These are phyloP conservation scores for Ceratocystis papillata DNA, from an alignment of 2,329 filamentous ascomycete genomes.

Conservation along the genomic window DNA sequence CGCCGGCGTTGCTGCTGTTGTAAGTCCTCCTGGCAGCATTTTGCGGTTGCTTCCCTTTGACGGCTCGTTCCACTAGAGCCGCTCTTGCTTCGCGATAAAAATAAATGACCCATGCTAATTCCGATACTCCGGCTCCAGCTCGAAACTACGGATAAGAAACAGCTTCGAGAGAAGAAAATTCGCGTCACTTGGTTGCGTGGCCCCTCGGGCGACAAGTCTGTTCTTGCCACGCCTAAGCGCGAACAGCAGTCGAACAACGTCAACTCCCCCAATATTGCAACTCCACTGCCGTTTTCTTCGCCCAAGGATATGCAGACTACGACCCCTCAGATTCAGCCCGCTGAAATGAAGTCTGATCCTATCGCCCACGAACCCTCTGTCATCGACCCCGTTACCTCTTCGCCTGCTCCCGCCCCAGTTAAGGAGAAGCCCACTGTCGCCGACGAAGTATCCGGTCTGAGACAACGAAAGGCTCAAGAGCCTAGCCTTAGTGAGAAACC, in stretches of 20 bases:
- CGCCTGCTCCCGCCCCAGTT: constrained; percentile 10
- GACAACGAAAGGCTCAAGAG: constrained; percentile 20
- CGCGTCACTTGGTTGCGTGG: constrained; percentile 68
- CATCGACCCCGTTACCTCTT: constrained; percentile 37
- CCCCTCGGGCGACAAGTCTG: constrained; percentile 32
- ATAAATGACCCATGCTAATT: constrained; percentile 17
- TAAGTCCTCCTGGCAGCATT: constrained; percentile 39
- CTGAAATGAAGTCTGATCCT: constrained; percentile 17
- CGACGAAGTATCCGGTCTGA: constrained; percentile 19
- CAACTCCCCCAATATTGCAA: constrained; percentile 30
- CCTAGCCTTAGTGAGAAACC: constrained; percentile 14
- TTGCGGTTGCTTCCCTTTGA: neutral
- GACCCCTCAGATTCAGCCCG: constrained; percentile 28
- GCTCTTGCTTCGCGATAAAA: neutral
- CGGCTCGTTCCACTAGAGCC: neutral
- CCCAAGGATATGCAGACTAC: constrained; percentile 32
- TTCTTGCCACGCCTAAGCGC: constrained; percentile 25
- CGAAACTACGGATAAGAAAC: constrained; percentile 63
- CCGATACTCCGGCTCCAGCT: constrained; percentile 45
- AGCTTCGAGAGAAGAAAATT: constrained; percentile 90
- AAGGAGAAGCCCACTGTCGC: constrained; percentile 7
- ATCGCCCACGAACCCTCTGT: constrained; percentile 31
- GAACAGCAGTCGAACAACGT: constrained; percentile 24
- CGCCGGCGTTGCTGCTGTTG: constrained; percentile 66
- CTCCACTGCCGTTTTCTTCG: constrained; percentile 39